A percentile compares a stretch with the other conserved stretches of the same genome.
phyloP scores from a whole-genome alignment of 1,284 basidiomycete species.

The Melampsora americana region DNA sequence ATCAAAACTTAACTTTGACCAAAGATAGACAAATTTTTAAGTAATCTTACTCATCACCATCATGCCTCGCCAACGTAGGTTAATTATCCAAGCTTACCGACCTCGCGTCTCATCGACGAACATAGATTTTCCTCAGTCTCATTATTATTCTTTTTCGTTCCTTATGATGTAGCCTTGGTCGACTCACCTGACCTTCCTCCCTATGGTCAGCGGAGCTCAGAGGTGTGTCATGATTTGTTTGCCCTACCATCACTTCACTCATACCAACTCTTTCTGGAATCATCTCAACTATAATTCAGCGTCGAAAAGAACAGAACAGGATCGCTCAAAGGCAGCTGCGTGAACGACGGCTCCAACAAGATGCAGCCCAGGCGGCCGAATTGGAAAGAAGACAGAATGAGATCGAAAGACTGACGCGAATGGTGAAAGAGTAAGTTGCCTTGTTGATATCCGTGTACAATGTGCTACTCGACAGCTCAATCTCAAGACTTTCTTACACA shows the following conservation, averaged over 20 bases:
- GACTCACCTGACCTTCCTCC: constrained; percentile 41
- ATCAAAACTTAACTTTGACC: not conserved
- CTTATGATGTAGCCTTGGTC: constrained; percentile 31
- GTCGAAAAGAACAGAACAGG: constrained; percentile 43
- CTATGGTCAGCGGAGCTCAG: constrained; percentile 44
- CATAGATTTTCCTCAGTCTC: not conserved
- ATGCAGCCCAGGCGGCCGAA: constrained; percentile 36
- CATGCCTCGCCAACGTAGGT: constrained; percentile 8
- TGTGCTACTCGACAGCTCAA: no score
- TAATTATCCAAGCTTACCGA: not conserved
- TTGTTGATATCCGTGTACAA: not conserved
- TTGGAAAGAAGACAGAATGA: constrained; percentile 36
- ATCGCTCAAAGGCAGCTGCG: constrained; percentile 43
- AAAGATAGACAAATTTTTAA: constrained; percentile 6
- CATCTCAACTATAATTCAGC: constrained; percentile 10
- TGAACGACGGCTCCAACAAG: constrained; percentile 41
- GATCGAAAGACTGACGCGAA: constrained; percentile 30
- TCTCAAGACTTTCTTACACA: not conserved
- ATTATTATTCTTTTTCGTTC: not conserved
- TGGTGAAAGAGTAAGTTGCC: constrained; percentile 27
- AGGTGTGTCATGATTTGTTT: constrained; percentile 8
- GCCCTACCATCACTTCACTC: not conserved
- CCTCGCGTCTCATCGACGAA: not conserved
- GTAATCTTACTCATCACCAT: not conserved
- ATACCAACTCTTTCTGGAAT: not conserved